phyloP scores from a whole-genome alignment of 176 grass and related monocot species.

The Triticum urartu region DNA sequence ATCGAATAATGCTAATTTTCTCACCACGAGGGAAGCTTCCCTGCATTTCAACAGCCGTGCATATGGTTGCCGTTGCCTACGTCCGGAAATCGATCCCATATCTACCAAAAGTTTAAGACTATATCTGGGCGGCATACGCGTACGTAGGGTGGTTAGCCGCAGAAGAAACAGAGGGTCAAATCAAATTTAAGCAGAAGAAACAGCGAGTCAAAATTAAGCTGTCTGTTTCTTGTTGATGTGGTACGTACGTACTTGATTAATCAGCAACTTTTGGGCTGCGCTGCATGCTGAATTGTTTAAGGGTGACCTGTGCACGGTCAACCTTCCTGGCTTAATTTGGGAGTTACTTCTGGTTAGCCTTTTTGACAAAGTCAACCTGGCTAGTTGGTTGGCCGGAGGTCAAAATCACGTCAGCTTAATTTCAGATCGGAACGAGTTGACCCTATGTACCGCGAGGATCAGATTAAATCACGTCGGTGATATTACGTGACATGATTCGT shows the following conservation, averaged over 20 bases:
- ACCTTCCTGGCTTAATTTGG: not conserved
- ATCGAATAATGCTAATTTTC: not conserved
- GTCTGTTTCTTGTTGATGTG: too few species aligned
- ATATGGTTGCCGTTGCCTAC: too few species aligned
- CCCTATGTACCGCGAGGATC: too few species aligned
- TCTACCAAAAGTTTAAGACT: not conserved
- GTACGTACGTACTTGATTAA: not conserved
- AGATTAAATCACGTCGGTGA: too few species aligned
- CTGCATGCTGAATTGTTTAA: too few species aligned
- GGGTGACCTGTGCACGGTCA: not conserved
- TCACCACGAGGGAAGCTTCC: not conserved
- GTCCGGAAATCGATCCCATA: fast-evolving
- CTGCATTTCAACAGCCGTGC: not conserved
- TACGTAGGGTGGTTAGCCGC: not conserved
- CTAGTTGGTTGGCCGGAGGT: too few species aligned
- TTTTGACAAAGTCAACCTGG: too few species aligned
- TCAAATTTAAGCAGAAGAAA: not conserved
- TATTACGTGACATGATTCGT: not conserved
- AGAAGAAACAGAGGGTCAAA: not conserved
- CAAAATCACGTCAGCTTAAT: too few species aligned
- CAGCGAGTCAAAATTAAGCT: not conserved
- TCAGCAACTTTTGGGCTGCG: not conserved
- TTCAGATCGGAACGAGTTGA: too few species aligned
- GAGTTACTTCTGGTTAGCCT: not conserved
- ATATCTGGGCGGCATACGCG: not conserved